Evolutionary conservation across 2,329 filamentous ascomycete genomes (phyloP).

Genomic region (Epichloe coenophiala): DNA sequence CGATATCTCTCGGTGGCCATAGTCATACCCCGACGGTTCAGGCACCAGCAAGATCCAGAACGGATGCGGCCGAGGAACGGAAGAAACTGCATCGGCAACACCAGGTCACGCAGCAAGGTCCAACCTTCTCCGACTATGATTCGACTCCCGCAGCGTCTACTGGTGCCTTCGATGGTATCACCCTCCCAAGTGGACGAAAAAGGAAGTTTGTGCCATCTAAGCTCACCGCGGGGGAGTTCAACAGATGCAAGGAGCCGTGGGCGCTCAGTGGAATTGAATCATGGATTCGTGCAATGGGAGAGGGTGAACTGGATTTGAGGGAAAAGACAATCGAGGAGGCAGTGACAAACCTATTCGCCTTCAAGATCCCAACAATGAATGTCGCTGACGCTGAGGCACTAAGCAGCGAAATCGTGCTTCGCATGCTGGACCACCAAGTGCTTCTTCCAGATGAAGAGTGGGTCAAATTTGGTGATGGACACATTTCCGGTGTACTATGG

Average conservation of each 20-base stretch:
- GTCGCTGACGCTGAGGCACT: slow-evolving; percentile 89
- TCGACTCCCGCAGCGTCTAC: slow-evolving; percentile 38
- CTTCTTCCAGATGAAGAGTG: slow-evolving; percentile 88
- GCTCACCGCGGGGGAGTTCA: slow-evolving; percentile 68
- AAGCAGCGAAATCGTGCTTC: slow-evolving; percentile 60
- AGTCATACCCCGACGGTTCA: slow-evolving; percentile 66
- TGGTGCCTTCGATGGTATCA: slow-evolving; percentile 64
- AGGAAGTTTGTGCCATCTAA: slow-evolving; percentile 80
- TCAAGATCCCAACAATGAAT: slow-evolving; percentile 97
- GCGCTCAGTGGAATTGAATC: slow-evolving; percentile 73
- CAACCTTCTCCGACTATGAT: slow-evolving; percentile 44
- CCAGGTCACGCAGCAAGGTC: slow-evolving; percentile 36
- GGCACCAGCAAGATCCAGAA: slow-evolving; percentile 82
- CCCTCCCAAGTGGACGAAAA: slow-evolving; percentile 68
- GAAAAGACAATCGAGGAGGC: slow-evolving; percentile 77
- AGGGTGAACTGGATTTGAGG: slow-evolving; percentile 80
- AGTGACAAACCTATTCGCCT: slow-evolving; percentile 75
- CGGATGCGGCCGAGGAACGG: slow-evolving; percentile 69
- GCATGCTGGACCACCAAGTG: slow-evolving; percentile 68
- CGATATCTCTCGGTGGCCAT: slow-evolving; percentile 72
- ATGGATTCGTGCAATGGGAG: slow-evolving; percentile 82
- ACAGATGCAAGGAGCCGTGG: slow-evolving; percentile 81
- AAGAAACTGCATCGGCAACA: slow-evolving; percentile 41
- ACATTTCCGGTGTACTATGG: slow-evolving; percentile 80
- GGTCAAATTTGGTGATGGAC: slow-evolving; percentile 78